Evolutionary conservation across 176 grass and related monocot species (phyloP).

Genomic region (Avena atlantica): DNA sequence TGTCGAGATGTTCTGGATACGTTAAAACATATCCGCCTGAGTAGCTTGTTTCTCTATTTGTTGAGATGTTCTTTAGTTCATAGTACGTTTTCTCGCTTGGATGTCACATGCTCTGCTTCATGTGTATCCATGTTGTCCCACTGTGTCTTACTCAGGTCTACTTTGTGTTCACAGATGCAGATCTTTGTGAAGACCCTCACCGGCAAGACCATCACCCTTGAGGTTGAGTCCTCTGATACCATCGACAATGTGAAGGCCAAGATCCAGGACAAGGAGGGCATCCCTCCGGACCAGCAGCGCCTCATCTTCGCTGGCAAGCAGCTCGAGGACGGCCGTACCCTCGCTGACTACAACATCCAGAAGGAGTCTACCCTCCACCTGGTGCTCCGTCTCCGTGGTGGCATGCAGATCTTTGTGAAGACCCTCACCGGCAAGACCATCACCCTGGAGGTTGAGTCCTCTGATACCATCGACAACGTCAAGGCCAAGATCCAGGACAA

Average conservation of each 20-base stretch:
- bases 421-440: slow-evolving; percentile 95
- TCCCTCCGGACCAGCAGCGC: slow-evolving; percentile 77
- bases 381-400: slow-evolving; percentile 63
- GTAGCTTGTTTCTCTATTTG: too few species aligned
- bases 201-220: slow-evolving; percentile 81
- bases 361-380: slow-evolving; percentile 10
- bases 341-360: slow-evolving; percentile 21
- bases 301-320: slow-evolving; percentile 77
- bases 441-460: slow-evolving; percentile 88
- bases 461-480: slow-evolving; percentile 78
- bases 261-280: slow-evolving; percentile 91
- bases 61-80: too few species aligned
- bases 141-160: not conserved
- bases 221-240: slow-evolving; percentile 68
- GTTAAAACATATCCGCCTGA: not conserved
- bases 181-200: slow-evolving; percentile 86
- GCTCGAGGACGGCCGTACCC: slow-evolving; percentile 64
- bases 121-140: too few species aligned
- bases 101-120: too few species aligned
- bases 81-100: too few species aligned
- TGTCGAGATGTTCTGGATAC: too few species aligned
- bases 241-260: slow-evolving; percentile 81
- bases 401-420: slow-evolving; percentile 87
- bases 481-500: slow-evolving; percentile 90
- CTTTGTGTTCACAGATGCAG: slow-evolving; percentile 50